A percentile compares a stretch with the other conserved stretches of the same genome.
Conservation (phyloP, 1,284 basidiomycete genomes). For the Singerocomus rubriflavus region DNA sequence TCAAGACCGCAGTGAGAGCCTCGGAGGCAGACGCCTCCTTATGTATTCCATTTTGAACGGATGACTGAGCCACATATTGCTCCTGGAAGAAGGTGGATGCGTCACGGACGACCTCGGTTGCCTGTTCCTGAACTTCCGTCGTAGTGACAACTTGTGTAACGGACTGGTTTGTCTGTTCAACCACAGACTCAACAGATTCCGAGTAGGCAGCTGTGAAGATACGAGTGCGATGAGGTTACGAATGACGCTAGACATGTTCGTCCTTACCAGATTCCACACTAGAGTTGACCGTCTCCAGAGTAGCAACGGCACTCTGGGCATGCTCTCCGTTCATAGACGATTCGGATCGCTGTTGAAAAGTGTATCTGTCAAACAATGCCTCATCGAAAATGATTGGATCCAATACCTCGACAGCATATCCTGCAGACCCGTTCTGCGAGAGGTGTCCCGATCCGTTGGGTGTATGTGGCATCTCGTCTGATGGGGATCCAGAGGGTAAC, state of each 20-base stretch:
- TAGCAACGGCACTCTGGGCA: background rate
- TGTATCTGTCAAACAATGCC: background rate
- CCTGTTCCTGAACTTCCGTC: background rate
- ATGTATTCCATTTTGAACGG: background rate
- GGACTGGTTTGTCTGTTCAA: background rate
- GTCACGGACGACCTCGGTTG: background rate
- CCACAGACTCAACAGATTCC: background rate
- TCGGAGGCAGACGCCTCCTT: background rate
- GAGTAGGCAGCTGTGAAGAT: background rate
- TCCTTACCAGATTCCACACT: conserved; percentile 1
- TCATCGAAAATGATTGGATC: background rate
- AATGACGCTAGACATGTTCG: background rate
- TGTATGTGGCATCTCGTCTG: no score
- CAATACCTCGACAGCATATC: no score
- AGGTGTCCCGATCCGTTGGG: no score
- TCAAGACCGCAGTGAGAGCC: no score
- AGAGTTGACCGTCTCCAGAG: background rate
- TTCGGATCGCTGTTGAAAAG: background rate
- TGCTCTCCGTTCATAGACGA: no score
- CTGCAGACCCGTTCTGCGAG: no score
- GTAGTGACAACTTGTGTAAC: background rate
- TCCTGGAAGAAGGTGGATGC: no score
- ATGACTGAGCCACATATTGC: no score
- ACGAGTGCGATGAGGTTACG: background rate
- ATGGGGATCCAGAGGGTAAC: no score